A percentile compares a stretch with the other conserved stretches of the same genome.
These are phyloP conservation scores for Clausena lansium DNA, from an alignment of 345 rosid species.

Conservation along the genomic window DNA sequence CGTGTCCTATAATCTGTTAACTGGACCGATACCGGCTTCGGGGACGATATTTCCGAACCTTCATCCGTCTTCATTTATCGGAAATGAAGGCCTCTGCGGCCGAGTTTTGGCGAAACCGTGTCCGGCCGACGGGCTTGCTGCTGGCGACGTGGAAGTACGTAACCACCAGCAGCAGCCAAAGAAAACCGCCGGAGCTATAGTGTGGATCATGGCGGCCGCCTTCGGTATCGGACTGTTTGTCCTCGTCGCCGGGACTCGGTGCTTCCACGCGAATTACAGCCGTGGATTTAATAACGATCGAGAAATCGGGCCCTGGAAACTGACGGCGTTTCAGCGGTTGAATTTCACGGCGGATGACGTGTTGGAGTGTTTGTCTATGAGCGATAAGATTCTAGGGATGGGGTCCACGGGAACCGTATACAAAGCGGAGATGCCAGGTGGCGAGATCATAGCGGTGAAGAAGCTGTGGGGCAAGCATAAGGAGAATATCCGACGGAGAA, in stretches of 20 bases:
- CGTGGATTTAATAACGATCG: conserved; percentile 34
- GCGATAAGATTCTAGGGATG: conserved; percentile 87
- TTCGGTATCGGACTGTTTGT: conserved; percentile 74
- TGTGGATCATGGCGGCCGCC: conserved; percentile 93
- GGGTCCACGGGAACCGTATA: conserved; percentile 94
- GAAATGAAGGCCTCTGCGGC: conserved; percentile 87
- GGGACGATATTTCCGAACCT: conserved; percentile 61
- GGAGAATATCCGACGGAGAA: conserved; percentile 64
- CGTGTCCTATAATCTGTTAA: conserved; percentile 71
- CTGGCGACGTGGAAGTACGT: conserved; percentile 34
- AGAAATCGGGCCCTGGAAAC: conserved; percentile 82
- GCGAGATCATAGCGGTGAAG: conserved; percentile 94
- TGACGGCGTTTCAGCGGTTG: conserved; percentile 86
- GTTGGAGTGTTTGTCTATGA: conserved; percentile 64
- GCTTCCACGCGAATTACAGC: conserved; percentile 59
- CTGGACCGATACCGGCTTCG: conserved; percentile 72
- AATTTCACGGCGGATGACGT: conserved; percentile 92
- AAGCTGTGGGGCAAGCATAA: conserved; percentile 89
- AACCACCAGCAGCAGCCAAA: conserved; percentile 42
- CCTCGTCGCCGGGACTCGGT: conserved; percentile 70
- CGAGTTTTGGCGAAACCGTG: conserved; percentile 56
- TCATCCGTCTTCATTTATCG: conserved; percentile 73
- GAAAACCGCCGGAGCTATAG: conserved; percentile 75
- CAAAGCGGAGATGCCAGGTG: conserved; percentile 90
- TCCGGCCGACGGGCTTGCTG: conserved; percentile 24